A percentile compares a stretch with the other conserved stretches of the same genome.
Evolutionary conservation across 1,284 basidiomycete species (phyloP).

Genomic region (Paramarasmius palmivorus): DNA sequence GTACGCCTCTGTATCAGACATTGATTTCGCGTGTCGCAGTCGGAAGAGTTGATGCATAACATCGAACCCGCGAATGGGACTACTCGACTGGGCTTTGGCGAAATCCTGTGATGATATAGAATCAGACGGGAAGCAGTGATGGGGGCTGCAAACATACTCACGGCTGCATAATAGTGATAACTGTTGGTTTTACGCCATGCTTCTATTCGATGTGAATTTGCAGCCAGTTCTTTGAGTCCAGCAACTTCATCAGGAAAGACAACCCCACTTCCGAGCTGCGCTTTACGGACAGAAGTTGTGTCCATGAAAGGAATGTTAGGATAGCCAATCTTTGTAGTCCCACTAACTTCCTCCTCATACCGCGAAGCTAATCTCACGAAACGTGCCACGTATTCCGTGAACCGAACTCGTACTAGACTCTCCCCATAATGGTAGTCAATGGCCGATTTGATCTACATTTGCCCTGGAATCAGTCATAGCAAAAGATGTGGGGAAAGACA

Average conservation of each 20-base stretch:
- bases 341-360: conserved; percentile 75
- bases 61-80: conserved; percentile 67
- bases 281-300: conserved; percentile 24
- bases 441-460: conserved; percentile 59
- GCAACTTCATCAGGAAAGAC: conserved; percentile 66
- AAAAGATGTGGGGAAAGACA: neutral
- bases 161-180: conserved; percentile 63
- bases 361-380: conserved; percentile 78
- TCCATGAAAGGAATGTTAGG: conserved; percentile 43
- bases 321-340: conserved; percentile 67
- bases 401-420: conserved; percentile 72
- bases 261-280: conserved; percentile 65
- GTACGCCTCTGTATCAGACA: conserved; percentile 64
- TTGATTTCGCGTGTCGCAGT: conserved; percentile 59
- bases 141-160: conserved; percentile 31
- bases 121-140: neutral
- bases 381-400: conserved; percentile 74
- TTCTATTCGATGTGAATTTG: conserved; percentile 77
- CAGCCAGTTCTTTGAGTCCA: conserved; percentile 59
- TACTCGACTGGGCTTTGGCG: conserved; percentile 39
- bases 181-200: conserved; percentile 74
- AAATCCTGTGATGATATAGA: conserved; percentile 49
- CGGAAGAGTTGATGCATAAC: conserved; percentile 72
- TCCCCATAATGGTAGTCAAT: conserved; percentile 81
- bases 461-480: neutral